Evolutionary conservation across 352 stramenopile species (phyloP).

Genomic region (Phytophthora sojae): DNA sequence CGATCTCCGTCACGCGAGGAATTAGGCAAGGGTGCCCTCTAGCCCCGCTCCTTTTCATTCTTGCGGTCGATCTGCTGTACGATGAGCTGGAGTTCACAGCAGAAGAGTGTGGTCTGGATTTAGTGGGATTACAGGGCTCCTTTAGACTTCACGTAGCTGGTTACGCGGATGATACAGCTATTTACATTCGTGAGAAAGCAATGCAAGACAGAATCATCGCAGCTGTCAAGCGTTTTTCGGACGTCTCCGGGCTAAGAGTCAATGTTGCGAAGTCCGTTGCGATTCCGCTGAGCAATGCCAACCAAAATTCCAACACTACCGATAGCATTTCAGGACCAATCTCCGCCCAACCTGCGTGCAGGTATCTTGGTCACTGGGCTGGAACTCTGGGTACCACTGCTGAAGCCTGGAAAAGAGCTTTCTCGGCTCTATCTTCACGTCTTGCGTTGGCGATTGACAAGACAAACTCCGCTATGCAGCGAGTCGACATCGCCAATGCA

Average conservation of each 20-base stretch:
- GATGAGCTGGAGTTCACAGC: background rate
- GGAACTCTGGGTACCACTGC: background rate
- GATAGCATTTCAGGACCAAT: background rate
- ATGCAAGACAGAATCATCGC: background rate
- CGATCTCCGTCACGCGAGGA: background rate
- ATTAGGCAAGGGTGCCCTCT: background rate
- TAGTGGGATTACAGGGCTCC: background rate
- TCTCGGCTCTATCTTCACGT: background rate
- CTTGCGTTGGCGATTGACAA: background rate
- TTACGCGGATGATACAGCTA: background rate
- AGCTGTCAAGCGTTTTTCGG: background rate
- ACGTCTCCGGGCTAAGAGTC: background rate
- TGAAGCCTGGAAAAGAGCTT: background rate
- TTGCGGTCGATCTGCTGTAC: background rate
- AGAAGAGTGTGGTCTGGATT: background rate
- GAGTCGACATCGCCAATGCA: background rate
- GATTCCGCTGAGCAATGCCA: background rate
- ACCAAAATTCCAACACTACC: background rate
- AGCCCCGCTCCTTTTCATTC: background rate
- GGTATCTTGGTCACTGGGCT: background rate
- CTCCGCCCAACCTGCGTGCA: background rate
- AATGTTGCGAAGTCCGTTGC: background rate
- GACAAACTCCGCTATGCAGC: background rate
- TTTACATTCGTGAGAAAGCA: background rate
- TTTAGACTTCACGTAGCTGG: background rate